Evolutionary conservation across 2,329 filamentous ascomycete species (phyloP), one percentile per base, ranked within the genome.

Genomic region (Fusarium sp.): DNA sequence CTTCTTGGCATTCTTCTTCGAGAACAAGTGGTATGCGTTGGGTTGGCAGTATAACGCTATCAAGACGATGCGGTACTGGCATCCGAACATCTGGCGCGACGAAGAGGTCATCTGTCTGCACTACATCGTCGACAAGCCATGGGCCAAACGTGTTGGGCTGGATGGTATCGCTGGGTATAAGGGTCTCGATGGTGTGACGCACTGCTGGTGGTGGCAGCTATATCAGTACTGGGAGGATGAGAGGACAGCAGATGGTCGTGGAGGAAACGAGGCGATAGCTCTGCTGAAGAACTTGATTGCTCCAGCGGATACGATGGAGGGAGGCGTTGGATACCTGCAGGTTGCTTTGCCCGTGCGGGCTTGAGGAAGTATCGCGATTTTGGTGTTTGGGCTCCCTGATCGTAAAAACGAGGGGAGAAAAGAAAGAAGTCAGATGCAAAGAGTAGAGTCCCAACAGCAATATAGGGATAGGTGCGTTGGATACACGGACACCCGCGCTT

Each of bases 11-110:
- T 49, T 63, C 49, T 72, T 72, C 24, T 72, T 72, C 6, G 41
- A 58, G 11, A 50, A 55, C 7, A 70, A 55, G 41, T 72, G 70
- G 70, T 59, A 68, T 15, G 70, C 69, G 2, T 29, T 72, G 11
- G 69, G 70, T 8, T 72, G 70, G 70, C 69, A 72, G 47, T 72
- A 68, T 18, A 72, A 72, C 4, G 70, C 70, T 0, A 68, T 72
- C 38, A 72, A 72, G 46, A 72, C 70, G 4, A 72, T 72, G 70
- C 53, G 66, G 9, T 68, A 72, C 39, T 72, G 70, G 70, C 70
- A 72, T 33, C 57, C 66, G 0, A 58, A 71, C 9, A 68, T 72
- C 15, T 72, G 70, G 70, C 57, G 69, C 3, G 70, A 72, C 2
- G 69, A 72, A n/a, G 63, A 70, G 6, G 69, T 72, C 2, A 28